Base-by-base conservation (phyloP, 306 rosid genomes). In the Quercus engelmannii region DNA sequence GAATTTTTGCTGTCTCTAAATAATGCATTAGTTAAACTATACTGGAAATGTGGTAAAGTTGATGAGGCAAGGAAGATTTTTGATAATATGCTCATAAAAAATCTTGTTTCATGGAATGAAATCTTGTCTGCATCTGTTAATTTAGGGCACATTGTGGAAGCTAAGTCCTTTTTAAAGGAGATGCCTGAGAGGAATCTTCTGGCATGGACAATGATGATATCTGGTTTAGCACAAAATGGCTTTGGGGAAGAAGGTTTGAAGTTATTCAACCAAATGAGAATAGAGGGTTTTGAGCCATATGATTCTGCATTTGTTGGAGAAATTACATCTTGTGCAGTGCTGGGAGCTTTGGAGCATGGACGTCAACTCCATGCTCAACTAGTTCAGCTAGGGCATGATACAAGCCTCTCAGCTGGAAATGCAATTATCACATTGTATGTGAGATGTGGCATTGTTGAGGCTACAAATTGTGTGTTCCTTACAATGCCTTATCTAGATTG, bases 371-470 rank as follows among this genome's bases (percentile, higher is more conserved):
- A 86, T 74, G 84, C 85, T 54, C 89, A 86, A 79, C 62, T 83
- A 19, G 49, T 86, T 18, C 71, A 62, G 14, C 52, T 81, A 41
- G 89, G 89, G 19, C 83, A 83, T 83, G 77, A 80, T 73, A 58
- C 89, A 49, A 84, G 89, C 79, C 87, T 81, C 55, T 86, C 86
- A 4, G 83, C 70, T 3, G 82, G 90, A 75, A 87, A 87, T 84
- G 85, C 90, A 25, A 35, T 87, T 69, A 87, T 87, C 62, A 87
- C 88, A n/a, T 79, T 87, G 90, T 87, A 87, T 9, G 81, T 85
- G 19, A 82, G 85, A 76, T 87, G 88, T 65, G 90, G 86, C 76
- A 74, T 87, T 84, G 86, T 81, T 82, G 90, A 84, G 49, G 74
- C 74, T 28, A 86, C 90, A 18, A 72, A 81, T 74, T 21, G 78